Base-by-base conservation (phyloP, 2,329 filamentous ascomycete genomes). In the Xylaria sp. region DNA sequence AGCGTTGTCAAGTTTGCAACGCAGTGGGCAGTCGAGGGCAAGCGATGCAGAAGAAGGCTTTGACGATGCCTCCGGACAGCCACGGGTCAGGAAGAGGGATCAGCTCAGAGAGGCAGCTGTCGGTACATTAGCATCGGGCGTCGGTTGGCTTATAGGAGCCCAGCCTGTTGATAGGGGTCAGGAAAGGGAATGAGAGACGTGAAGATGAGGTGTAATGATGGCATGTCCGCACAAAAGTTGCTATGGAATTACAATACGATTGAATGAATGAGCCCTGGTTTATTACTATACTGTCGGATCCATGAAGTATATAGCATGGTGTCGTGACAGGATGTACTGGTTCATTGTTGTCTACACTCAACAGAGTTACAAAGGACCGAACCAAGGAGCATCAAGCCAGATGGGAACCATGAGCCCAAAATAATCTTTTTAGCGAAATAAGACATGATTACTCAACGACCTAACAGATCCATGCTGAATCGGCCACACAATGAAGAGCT, bases 111-210 rank as follows among this genome's bases (percentile, higher is more conserved):
- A 91, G 67, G 89, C 85, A 41, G 89, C 90, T 9, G 88, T 90
- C 63, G 89, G 88, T n/a, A 89, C 89, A 1, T 77, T 91, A 55
- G 89, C 90, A 2, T 89, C 87, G 50, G 87, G 90, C 20, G 86
- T 92, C 28, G 89, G 90, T 0, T 91, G 90, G 90, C 77, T 91
- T 55, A 85, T 91, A 66, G 88, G 87, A 7, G 89, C 89, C 2
- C 84, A 83, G 69, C 81, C 82, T 23, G 72, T 73, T 12, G 74
- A 76, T 55, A 76, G 75, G 57, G 65, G 67, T 20, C 72, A 74
- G 32, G 77, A 79, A 41, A 72, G 70, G 50, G 73, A 76, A 55
- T 60, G 39, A 70, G 41, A 53, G 43, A 65, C 45, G 53, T 2
- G 23, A 48, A 63, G 12, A 25, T 18, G 56, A 52, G 39, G 52